Evolutionary conservation across 139 green algal species (phyloP), one percentile per base, ranked within the genome.

Genomic region (Micractinium sp.): DNA sequence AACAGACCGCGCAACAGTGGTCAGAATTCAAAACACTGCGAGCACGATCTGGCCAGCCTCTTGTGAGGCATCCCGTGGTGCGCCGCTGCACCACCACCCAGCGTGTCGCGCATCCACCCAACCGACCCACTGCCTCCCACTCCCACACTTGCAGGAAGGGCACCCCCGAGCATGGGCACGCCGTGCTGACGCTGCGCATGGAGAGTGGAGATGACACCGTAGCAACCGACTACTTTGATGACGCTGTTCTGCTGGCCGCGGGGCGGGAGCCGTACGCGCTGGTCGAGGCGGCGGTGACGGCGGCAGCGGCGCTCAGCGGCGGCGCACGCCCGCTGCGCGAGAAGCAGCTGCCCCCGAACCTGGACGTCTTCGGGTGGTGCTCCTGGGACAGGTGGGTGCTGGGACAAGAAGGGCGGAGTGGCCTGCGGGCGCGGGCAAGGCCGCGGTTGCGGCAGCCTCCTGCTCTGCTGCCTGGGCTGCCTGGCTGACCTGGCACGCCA

Each of bases 351-450:
- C 97, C 97, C 0, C 85, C 90, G 67, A 96, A 93, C 19, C 79
- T 99, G 56, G 96, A 99, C 85, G 92, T 94, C 25, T 99, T 99
- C 94, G 98, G 97, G 35, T 99, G 97, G 97, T 98, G 93, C 92
- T 94, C 93, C 71, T 92, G 83, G 83, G 83, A 87, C 83, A 87
- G 83, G 83, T 87, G 83, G 4, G 89, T 66, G 78, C 36, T 7
- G n/a, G 38, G 3, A 18, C 18, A 22, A 19, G 2, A 35, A 36
- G 76, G 76, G 18, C 12, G 35, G 63, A 9, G 4, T 2, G 74
- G 18, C 31, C 3, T 31, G 18, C 35, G 22, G 75, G 27, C 13
- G 35, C 33, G 25, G n/a, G 74, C 33, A 47, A 12, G 20, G 74
- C 74, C 33, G 33, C 3, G 16, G 1, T 27, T 80, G 15, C 23